Evolutionary conservation across 192 early-diverging fungal species (phyloP), one percentile per base, ranked within the genome.

Genomic region (Helicostylum pulchrum): DNA sequence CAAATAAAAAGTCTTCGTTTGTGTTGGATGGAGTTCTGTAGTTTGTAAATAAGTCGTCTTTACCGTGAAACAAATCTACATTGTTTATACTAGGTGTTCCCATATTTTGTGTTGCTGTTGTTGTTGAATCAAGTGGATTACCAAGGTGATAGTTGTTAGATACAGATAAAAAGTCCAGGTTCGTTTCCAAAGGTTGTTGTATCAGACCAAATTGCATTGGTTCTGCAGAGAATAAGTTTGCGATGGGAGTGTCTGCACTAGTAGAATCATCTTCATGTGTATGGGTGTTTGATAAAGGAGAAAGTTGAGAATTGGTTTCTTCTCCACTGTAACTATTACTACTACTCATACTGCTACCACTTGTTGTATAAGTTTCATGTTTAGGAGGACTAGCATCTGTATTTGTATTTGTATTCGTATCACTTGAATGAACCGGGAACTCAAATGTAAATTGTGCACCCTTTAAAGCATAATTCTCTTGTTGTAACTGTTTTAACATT

Each of bases 381-480:
- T 21, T 50, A 17, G 11, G 2, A 26, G 53, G 32, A 11, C 15
- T 14, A 36, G 26, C 2, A 26, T 0, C 2, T 2, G 26, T 26
- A 26, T 26, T 26, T 2, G 26, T 26, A 26, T 26, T 23, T 1
- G 12, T 43, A 17, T 17, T 23, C 3, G 17, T 52, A 4, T 23
- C 17, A 45, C 32, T 39, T 6, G 39, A 30, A 34, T 19, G 20
- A 31, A 51, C 23, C 69, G 83, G 77, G 42, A 78, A 85, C 36
- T 83, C 83, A 56, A 85, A 83, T 2, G 81, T 79, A 52, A 83
- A 83, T 32, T 71, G 54, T n/a, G 82, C 68, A 47, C 77, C 78
- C 62, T 85, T 85, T 47, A 85, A 72, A 20, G 81, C 62, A 61
- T 76, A 78, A 62, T 85, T 85, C 59, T 85, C 83, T 4, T 78